Evolutionary conservation across 2,329 filamentous ascomycete species (phyloP).

Genomic region (Sarocladium brachiariae): DNA sequence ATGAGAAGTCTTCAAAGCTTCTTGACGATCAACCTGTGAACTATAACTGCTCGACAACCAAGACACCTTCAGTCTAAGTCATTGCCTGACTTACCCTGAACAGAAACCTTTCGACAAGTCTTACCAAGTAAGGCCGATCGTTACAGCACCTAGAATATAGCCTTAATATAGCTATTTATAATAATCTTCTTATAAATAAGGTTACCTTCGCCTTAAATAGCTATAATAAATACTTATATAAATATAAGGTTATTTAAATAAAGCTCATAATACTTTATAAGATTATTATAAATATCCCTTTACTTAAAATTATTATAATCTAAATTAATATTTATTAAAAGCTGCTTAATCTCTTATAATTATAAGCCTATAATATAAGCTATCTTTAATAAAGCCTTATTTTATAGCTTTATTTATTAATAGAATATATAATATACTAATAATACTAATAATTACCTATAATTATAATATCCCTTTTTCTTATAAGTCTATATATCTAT

Average conservation of each 20-base stretch:
- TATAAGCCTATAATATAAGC: background rate
- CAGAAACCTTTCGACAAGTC: too few relatives aligned
- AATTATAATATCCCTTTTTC: background rate
- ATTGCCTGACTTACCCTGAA: too few relatives aligned
- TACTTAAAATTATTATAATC: background rate
- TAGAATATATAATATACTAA: background rate
- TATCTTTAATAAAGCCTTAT: background rate
- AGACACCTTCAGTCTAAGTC: too few relatives aligned
- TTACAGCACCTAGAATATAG: background rate
- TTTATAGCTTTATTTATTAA: background rate
- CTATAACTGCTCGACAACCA: too few relatives aligned
- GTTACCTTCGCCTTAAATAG: background rate
- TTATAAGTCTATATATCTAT: background rate
- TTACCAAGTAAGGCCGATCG: too few relatives aligned
- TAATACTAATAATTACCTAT: background rate
- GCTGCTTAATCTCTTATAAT: background rate
- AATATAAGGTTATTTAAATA: background rate
- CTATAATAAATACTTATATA: background rate
- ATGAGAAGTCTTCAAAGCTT: too few relatives aligned
- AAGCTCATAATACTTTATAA: background rate
- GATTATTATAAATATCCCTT: background rate
- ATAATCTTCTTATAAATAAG: background rate
- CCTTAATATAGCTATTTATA: background rate
- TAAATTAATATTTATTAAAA: background rate
- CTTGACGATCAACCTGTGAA: too few relatives aligned